Conservation (phyloP, 345 rosid species). For the Cardamine chenopodiifolia region DNA sequence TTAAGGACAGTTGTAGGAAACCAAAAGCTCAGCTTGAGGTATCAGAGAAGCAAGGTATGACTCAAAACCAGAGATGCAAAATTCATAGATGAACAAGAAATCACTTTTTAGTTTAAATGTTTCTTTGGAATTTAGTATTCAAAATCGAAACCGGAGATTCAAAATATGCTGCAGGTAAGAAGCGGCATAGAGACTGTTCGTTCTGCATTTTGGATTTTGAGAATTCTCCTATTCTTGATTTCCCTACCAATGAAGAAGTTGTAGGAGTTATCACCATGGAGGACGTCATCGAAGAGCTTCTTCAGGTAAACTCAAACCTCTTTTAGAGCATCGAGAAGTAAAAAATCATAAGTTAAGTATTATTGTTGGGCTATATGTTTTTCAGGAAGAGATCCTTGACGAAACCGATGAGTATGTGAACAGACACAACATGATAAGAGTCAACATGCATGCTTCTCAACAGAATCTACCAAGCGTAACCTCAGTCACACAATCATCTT, state of each 20-base stretch:
- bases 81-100: slow-evolving; percentile 3
- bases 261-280: slow-evolving; percentile 96
- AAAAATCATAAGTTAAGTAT: neutral
- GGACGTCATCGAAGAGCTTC: slow-evolving; percentile 97
- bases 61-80: neutral
- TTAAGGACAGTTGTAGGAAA: slow-evolving; percentile 65
- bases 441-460: slow-evolving; percentile 76
- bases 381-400: slow-evolving; percentile 94
- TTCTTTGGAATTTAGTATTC: slow-evolving; percentile 32
- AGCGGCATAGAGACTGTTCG: slow-evolving; percentile 86
- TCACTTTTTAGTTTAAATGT: neutral
- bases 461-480: slow-evolving; percentile 49
- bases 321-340: neutral
- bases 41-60: slow-evolving; percentile 54
- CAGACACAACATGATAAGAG: slow-evolving; percentile 87
- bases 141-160: slow-evolving; percentile 46
- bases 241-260: slow-evolving; percentile 68
- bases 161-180: slow-evolving; percentile 55
- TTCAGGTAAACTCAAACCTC: slow-evolving; percentile 60
- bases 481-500: slow-evolving; percentile 44
- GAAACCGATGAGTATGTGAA: slow-evolving; percentile 96
- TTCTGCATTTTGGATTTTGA: slow-evolving; percentile 86
- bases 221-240: slow-evolving; percentile 69
- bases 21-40: slow-evolving; percentile 47
- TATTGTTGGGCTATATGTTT: neutral